phyloP scores from a whole-genome alignment of 169 alveolate genomes.

The Plasmodium relictum region DNA sequence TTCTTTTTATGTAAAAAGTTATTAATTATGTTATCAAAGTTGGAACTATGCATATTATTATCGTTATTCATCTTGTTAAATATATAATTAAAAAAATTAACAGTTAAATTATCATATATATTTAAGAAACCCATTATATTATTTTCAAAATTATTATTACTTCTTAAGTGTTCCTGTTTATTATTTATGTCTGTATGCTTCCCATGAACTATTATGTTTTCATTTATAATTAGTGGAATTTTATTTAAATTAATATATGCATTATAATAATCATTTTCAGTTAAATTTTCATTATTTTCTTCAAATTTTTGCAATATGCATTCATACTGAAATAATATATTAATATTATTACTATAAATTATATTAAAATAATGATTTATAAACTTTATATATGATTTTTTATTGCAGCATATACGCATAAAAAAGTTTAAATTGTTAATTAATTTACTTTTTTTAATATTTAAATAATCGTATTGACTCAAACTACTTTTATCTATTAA shows the following conservation, averaged over 20 bases:
- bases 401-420: slow-evolving; percentile 75
- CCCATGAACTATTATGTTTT: not conserved
- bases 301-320: slow-evolving; percentile 69
- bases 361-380: slow-evolving; percentile 67
- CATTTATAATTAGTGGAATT: slow-evolving; percentile 41
- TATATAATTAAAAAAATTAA: slow-evolving; percentile 63
- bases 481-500: slow-evolving; percentile 16
- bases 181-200: slow-evolving; percentile 28
- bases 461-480: slow-evolving; percentile 43
- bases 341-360: slow-evolving; percentile 59
- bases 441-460: slow-evolving; percentile 68
- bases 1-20: slow-evolving; percentile 62
- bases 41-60: slow-evolving; percentile 46
- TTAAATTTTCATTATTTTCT: slow-evolving; percentile 53
- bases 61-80: slow-evolving; percentile 67
- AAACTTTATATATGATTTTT: slow-evolving; percentile 60
- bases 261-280: slow-evolving; percentile 62
- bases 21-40: slow-evolving; percentile 43
- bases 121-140: slow-evolving; percentile 35
- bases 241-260: slow-evolving; percentile 54
- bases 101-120: slow-evolving; percentile 58
- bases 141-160: slow-evolving; percentile 35
- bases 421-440: slow-evolving; percentile 55
- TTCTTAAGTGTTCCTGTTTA: slow-evolving; percentile 17
- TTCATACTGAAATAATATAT: slow-evolving; percentile 51